These are phyloP conservation scores for Colletotrichum sp. DNA, from an alignment of 2,329 filamentous ascomycete genomes.

Conservation along the genomic window DNA sequence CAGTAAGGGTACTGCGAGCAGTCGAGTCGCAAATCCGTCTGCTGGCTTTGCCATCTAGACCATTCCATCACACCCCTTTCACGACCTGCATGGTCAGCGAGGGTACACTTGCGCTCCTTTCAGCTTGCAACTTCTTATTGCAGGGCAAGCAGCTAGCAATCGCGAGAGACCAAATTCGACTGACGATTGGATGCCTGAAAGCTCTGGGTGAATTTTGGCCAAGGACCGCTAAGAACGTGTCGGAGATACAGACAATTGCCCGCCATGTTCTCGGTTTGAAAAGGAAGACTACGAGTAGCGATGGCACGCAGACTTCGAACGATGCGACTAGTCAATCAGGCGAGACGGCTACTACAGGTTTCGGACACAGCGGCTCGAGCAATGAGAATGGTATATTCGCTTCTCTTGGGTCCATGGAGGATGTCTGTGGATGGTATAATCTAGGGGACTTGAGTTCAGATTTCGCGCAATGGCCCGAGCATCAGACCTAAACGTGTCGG, in stretches of 20 bases:
- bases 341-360: background rate
- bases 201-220: constrained; percentile 42
- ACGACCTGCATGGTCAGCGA: constrained; percentile 44
- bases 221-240: constrained; percentile 36
- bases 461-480: background rate
- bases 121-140: constrained; percentile 41
- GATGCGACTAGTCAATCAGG: background rate
- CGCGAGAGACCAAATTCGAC: constrained; percentile 45
- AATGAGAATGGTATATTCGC: background rate
- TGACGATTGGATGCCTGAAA: constrained; percentile 45
- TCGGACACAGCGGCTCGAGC: background rate
- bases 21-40: constrained; percentile 43
- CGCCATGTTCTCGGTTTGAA: constrained; percentile 29
- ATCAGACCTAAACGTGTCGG: fast-evolving
- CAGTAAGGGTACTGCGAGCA: constrained; percentile 39
- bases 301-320: background rate
- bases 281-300: background rate
- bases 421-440: constrained; percentile 11
- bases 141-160: constrained; percentile 34
- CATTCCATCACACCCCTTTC: constrained; percentile 43
- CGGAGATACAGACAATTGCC: constrained; percentile 44
- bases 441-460: background rate
- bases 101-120: constrained; percentile 38
- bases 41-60: constrained; percentile 36
- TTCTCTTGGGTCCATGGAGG: background rate